Base-by-base conservation (phyloP, 108 stramenopile species). In the Chaetoceros muelleri region DNA sequence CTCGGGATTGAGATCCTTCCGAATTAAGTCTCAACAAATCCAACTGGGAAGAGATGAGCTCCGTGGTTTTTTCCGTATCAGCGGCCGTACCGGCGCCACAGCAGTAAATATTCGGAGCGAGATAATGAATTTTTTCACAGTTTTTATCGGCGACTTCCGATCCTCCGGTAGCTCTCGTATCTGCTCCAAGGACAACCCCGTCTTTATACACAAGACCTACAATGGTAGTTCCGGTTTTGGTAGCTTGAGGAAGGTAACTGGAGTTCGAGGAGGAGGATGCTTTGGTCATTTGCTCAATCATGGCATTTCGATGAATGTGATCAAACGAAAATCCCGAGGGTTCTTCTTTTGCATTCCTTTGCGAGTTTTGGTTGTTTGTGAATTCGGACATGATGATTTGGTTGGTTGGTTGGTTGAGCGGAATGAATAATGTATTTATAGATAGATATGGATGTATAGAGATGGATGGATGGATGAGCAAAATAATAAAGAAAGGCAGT, bases 41-140 rank as follows among this genome's bases (percentile, higher is more conserved):
- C 55, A 99, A 82, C 53, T 96, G 90, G 44, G 65, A 68, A 25
- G 93, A 63, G 21, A 96, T 94, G 51, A 95, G 52, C 52, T 93
- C 91, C 24, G 97, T 97, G 26, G 96, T 96, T 70, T 96, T 97
- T 65, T 99, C 97, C 24, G 95, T 95, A 62, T 99, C 99, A 52
- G 97, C 99, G 44, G 97, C 97, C 0, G 97, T 99, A 18, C 98
- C 96, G n/a, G 98, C 93, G 20, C 99, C 97, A 74, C 95, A 96
- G 75, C 99, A 99, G 71, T 95, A 97, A 53, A 99, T 95, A 71
- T 99, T 99, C 67, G 94, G 94, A 0, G 97, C 96, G 50, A 99
- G 55, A 86, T 97, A 98, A 68, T 99, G 99, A 54, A 99, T 98
- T 72, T 99, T 91, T 68, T 95, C 91, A 64, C 99, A 99, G 70